Evolutionary conservation across 305 asterid species (phyloP).

Genomic region (Solanum hybrid): DNA sequence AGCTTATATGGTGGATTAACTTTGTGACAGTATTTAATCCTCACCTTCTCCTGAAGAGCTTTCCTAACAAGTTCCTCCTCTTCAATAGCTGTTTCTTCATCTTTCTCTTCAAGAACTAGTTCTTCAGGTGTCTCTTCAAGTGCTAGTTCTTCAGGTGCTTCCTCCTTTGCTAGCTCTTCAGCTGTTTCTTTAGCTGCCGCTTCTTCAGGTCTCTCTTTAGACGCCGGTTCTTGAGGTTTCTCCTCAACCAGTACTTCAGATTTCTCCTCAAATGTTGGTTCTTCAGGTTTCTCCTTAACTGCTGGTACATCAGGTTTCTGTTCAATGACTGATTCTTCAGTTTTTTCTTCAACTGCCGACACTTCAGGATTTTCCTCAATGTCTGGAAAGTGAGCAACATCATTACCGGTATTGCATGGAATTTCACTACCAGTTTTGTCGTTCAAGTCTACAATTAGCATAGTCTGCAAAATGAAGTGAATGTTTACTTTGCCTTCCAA

Average conservation of each 20-base stretch:
- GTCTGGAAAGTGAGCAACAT: background rate
- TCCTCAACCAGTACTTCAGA: background rate
- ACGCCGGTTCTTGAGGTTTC: background rate
- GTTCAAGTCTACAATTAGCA: background rate
- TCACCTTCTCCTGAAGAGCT: background rate
- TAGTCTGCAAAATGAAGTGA: background rate
- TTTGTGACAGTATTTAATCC: background rate
- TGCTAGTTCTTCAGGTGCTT: background rate
- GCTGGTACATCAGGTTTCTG: background rate
- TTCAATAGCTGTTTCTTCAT: background rate
- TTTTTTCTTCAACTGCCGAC: background rate
- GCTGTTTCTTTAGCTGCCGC: background rate
- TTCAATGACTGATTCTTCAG: background rate
- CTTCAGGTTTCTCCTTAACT: background rate
- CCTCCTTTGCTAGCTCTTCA: background rate
- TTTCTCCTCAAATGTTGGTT: background rate
- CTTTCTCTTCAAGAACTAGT: background rate
- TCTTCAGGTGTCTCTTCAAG: background rate
- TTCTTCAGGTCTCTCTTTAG: background rate
- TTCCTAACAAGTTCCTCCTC: background rate
- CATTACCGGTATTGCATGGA: background rate
- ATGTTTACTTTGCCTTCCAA: background rate
- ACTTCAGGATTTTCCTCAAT: background rate
- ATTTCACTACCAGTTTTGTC: background rate
- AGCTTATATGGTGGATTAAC: background rate